Evolutionary conservation across 139 green algal species (phyloP), one percentile per base, ranked within the genome.

Genomic region (Spirogloea muscicola): DNA sequence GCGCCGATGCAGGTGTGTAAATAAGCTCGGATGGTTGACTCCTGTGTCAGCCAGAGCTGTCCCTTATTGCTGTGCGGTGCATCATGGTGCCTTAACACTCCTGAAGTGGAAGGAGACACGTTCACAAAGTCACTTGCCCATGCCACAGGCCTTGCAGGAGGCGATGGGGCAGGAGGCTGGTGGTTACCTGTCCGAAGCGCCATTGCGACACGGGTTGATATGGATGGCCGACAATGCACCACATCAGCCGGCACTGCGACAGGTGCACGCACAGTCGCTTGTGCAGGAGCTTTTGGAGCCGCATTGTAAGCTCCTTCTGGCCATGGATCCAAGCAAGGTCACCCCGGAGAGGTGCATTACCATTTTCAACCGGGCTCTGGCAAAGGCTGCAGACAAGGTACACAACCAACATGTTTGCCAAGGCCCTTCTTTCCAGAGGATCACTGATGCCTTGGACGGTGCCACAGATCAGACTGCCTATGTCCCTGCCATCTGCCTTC

Each of bases 181-280:
- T 13, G 10, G 13, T 25, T 68, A 33, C 27, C 13, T 68, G 18
- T 29, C 43, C 10, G 59, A 68, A 29, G 48, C 5, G 29, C 4
- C 18, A 10, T 36, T 68, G 29, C 29, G 43, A 13, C 33, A 68
- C 5, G 59, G 59, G 27, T 36, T 68, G 13, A 68, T 6, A 6
- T 68, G 59, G 59, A 6, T 68, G 4, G 59, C 59, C 4, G 27
- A 68, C 29, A 68, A 68, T 38, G 4, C 59, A 31, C 59, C 59
- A 58, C 27, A 3, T 68, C 59, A 68, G 59, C 59, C 59, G 48
- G 25, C 5, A 6, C 59, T 68, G 4, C 59, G 27, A 6, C 5
- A 21, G 10, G 10, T 68, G n/a, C 37, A 34, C 33, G 4, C 5
- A 5, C 59, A 36, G 5, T 10, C 29, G 5, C 27, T 68, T 29